Base-by-base conservation (phyloP, 176 grass and related monocot species). In the Microstegium vimineum region DNA sequence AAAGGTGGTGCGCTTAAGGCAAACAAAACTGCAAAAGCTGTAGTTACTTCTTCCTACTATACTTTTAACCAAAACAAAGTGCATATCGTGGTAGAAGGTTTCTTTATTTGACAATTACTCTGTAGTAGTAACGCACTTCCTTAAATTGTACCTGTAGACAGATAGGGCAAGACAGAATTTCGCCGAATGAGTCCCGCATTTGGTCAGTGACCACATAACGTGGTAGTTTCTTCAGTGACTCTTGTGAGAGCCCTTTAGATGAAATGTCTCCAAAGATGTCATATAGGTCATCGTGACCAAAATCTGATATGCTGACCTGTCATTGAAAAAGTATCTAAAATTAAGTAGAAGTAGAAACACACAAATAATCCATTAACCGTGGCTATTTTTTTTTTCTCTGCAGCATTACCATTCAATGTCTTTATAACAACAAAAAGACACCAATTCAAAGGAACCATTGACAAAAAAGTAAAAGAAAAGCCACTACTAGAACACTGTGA, bases 221-320 rank as follows among this genome's bases (percentile, higher is more conserved):
- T 77, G 94, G 91, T 57, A 97, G 70, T 73, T 89, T 91, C 64
- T 91, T 91, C 75, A 97, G 51, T 36, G 84, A 91, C 6, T 97
- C 91, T 4, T 74, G 23, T n/a, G 94, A 78, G 31, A 97, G 74
- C 63, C 94, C 89, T 54, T 91, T 89, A 1, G 78, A 89, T 22
- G 77, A 82, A 65, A 93, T 73, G 28, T 91, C 94, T 28, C 94
- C 86, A 77, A 97, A 93, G 15, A 97, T 81, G 69, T 93, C 91
- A 73, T 93, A 97, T 27, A 89, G 77, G 78, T 89, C 91, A n/a
- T 88, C 89, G 26, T 93, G 78, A 22, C 77, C 84, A 41, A 93
- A 75, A 67, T 90, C 94, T 69, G 80, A 87, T 61, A 91, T 62
- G 61, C 78, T 78, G 43, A 91, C 80, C 85, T 86, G 81, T 54